Conservation (phyloP, 2,329 filamentous ascomycete genomes). For the Trichophyton mentagrophytes region DNA sequence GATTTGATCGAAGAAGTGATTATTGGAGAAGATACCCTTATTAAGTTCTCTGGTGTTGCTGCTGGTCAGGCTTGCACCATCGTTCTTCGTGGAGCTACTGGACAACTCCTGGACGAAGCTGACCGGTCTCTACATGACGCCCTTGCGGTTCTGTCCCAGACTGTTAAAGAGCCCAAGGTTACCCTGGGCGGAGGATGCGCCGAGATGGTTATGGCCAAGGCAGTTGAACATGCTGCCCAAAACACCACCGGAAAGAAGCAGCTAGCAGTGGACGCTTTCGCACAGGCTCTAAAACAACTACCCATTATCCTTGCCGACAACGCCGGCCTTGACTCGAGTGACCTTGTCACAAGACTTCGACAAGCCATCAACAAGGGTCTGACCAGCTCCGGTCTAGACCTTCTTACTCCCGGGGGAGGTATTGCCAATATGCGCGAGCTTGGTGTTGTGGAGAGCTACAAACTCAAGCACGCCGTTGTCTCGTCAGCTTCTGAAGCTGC, state of each 20-base stretch:
- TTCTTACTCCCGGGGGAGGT: slow-evolving; percentile 78
- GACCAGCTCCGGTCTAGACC: slow-evolving; percentile 80
- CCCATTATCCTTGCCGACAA: slow-evolving; percentile 97
- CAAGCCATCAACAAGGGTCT: slow-evolving; percentile 92
- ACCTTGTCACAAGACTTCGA: slow-evolving; percentile 78
- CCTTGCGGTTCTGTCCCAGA: slow-evolving; percentile 89
- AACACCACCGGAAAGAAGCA: slow-evolving; percentile 96
- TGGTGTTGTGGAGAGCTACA: slow-evolving; percentile 95
- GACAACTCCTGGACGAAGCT: slow-evolving; percentile 92
- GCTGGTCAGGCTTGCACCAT: slow-evolving; percentile 93
- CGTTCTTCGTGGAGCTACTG: slow-evolving; percentile 87
- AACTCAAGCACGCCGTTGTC: slow-evolving; percentile 95
- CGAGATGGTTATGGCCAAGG: slow-evolving; percentile 99
- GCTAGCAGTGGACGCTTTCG: slow-evolving; percentile 81
- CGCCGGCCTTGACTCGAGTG: slow-evolving; percentile 87
- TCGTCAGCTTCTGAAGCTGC: slow-evolving; percentile 92
- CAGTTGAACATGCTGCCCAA: slow-evolving; percentile 83
- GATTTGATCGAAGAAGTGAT: slow-evolving; percentile 96
- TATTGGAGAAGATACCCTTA: slow-evolving; percentile 92
- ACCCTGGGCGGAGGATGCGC: slow-evolving; percentile 92
- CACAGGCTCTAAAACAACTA: slow-evolving; percentile 76
- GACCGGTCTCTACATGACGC: slow-evolving; percentile 94
- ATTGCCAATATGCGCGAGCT: slow-evolving; percentile 92
- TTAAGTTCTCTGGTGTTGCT: slow-evolving; percentile 92
- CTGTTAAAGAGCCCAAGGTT: slow-evolving; percentile 83